These are phyloP conservation scores for Podospora pseudopauciseta DNA, from an alignment of 495 filamentous ascomycete genomes.

Conservation along the genomic window DNA sequence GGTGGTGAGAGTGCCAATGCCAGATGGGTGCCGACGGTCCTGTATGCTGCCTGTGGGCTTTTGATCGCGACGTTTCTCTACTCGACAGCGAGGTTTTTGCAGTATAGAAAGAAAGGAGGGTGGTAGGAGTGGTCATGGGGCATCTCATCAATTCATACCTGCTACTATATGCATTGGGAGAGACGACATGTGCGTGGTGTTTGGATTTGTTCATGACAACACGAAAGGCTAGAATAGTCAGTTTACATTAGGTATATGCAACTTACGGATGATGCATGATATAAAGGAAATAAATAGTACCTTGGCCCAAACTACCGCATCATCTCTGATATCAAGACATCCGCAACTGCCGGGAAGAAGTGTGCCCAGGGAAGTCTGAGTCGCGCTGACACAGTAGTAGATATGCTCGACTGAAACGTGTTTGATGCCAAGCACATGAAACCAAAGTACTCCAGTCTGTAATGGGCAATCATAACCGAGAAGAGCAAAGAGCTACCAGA, in stretches of 20 bases:
- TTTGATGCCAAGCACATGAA: background rate
- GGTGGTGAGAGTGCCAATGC: slow-evolving; percentile 21
- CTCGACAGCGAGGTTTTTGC: slow-evolving; percentile 14
- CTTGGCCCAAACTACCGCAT: background rate
- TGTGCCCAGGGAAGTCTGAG: background rate
- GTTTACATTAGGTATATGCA: background rate
- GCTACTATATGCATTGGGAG: background rate
- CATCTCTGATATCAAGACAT: background rate
- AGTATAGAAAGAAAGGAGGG: slow-evolving; percentile 19
- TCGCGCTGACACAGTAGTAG: background rate
- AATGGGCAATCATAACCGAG: background rate
- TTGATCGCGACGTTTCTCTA: slow-evolving; percentile 22
- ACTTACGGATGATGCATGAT: background rate
- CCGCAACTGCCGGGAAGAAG: background rate
- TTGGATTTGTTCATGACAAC: background rate
- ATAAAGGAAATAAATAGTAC: background rate
- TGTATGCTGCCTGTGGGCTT: slow-evolving; percentile 26
- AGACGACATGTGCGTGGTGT: background rate
- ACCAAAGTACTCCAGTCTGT: background rate
- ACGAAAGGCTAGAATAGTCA: background rate
- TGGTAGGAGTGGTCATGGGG: slow-evolving; percentile 19
- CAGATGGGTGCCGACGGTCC: slow-evolving; percentile 27
- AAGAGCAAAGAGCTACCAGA: background rate
- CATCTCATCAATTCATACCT: background rate
- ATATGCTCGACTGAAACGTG: background rate